Conservation (phyloP, 1,284 basidiomycete genomes). For the Pyrrhoderma noxium region DNA sequence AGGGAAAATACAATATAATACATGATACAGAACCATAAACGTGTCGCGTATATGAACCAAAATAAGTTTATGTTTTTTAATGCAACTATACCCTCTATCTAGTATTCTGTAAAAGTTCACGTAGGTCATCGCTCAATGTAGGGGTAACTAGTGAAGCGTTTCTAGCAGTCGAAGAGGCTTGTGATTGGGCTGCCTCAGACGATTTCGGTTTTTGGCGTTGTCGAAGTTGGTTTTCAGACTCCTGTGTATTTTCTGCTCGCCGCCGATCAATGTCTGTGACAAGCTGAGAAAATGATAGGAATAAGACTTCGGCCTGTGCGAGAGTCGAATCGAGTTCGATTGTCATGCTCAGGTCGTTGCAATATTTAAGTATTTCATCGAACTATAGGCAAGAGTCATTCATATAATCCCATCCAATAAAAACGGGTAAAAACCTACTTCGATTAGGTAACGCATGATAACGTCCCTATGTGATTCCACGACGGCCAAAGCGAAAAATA, state of each 20-base stretch:
- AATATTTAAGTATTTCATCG: conserved; percentile 88
- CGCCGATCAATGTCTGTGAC: conserved; percentile 83
- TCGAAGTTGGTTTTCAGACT: no score
- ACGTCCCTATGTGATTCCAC: conserved; percentile 92
- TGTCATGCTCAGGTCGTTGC: conserved; percentile 89
- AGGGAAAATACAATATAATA: no score
- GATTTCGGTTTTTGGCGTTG: no score
- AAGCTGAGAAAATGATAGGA: conserved; percentile 78
- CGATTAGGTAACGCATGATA: conserved; percentile 86
- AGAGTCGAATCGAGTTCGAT: conserved; percentile 90
- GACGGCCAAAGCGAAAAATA: conserved; percentile 91
- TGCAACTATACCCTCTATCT: no score
- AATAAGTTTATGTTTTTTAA: no score
- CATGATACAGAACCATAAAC: no score
- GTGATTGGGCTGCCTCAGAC: no score
- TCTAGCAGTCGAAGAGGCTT: no score
- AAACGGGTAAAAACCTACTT: conserved; percentile 42
- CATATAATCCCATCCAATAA: background rate
- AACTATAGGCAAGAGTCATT: conserved; percentile 39
- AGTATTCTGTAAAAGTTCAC: no score
- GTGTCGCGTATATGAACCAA: no score
- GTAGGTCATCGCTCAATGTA: no score
- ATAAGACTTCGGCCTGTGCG: conserved; percentile 90
- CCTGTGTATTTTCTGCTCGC: conserved; percentile 39
- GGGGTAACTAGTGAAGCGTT: no score